These are phyloP conservation scores for Heritiera littoralis DNA, from an alignment of 345 rosid genomes.

Conservation along the genomic window DNA sequence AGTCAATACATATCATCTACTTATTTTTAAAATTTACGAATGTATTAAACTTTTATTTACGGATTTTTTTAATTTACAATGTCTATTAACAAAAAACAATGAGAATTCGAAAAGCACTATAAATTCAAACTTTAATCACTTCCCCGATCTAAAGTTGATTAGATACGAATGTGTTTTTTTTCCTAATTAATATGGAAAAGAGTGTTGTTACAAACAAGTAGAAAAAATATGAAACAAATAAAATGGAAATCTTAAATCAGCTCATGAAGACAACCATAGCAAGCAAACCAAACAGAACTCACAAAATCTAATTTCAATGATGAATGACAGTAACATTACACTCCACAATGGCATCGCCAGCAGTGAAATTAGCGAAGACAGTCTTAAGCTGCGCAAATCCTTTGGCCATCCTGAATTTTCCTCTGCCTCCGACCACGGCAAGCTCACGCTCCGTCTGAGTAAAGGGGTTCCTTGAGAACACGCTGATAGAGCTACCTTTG, in stretches of 20 bases:
- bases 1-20: too few relatives aligned
- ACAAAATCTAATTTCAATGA: constrained; percentile 1
- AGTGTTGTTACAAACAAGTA: too few relatives aligned
- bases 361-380: background rate
- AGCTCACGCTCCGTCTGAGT: constrained; percentile 38
- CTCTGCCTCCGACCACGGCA: constrained; percentile 56
- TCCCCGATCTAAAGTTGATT: too few relatives aligned
- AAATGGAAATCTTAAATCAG: background rate
- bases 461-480: constrained; percentile 48
- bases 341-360: constrained; percentile 27
- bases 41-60: too few relatives aligned
- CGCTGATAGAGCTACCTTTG: constrained; percentile 48
- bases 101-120: too few relatives aligned
- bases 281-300: background rate
- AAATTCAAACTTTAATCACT: too few relatives aligned
- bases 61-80: too few relatives aligned
- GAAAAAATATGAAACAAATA: background rate
- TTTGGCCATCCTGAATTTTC: constrained; percentile 47
- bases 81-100: too few relatives aligned
- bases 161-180: too few relatives aligned
- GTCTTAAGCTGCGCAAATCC: constrained; percentile 42
- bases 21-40: too few relatives aligned
- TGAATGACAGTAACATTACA: constrained; percentile 32
- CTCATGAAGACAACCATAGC: background rate
- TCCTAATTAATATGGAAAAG: too few relatives aligned